These are phyloP conservation scores for Euphorbia lathyris DNA, from an alignment of 345 rosid genomes.

Conservation along the genomic window DNA sequence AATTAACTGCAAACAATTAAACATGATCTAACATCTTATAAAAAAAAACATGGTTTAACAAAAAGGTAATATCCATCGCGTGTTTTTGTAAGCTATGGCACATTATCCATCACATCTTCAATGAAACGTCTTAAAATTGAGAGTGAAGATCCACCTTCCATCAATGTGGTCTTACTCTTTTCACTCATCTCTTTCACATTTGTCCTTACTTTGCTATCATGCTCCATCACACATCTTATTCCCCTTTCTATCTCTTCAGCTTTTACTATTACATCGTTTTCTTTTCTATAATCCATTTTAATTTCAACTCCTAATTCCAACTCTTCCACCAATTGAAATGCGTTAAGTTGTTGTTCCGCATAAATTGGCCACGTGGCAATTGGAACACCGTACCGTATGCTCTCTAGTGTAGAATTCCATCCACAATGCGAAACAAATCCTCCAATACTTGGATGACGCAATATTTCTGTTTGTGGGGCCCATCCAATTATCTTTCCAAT, in stretches of 20 bases:
- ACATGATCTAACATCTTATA: too few species aligned
- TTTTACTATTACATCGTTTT: not conserved
- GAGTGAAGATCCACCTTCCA: slow-evolving; percentile 15
- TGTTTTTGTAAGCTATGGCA: too few species aligned
- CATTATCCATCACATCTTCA: not conserved
- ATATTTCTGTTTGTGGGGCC: slow-evolving; percentile 14
- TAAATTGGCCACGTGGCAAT: slow-evolving; percentile 19
- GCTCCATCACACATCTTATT: slow-evolving; percentile 13
- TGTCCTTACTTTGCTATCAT: not conserved
- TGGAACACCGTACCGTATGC: slow-evolving; percentile 16
- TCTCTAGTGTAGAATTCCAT: slow-evolving; percentile 20
- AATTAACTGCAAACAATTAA: too few species aligned
- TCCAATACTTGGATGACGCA: slow-evolving; percentile 4
- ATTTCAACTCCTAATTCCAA: slow-evolving; percentile 18
- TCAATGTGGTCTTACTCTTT: not conserved
- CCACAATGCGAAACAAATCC: slow-evolving; percentile 23
- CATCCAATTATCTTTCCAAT: slow-evolving; percentile 19
- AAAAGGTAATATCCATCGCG: too few species aligned
- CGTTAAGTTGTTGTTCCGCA: slow-evolving; percentile 16
- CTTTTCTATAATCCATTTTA: slow-evolving; percentile 15
- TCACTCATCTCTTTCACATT: slow-evolving; percentile 8
- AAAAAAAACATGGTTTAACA: too few species aligned
- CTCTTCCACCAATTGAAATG: slow-evolving; percentile 12
- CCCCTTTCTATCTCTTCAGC: slow-evolving; percentile 17
- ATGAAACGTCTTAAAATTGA: not conserved